Conservation (phyloP, 345 rosid genomes). For the Murraya paniculata region DNA sequence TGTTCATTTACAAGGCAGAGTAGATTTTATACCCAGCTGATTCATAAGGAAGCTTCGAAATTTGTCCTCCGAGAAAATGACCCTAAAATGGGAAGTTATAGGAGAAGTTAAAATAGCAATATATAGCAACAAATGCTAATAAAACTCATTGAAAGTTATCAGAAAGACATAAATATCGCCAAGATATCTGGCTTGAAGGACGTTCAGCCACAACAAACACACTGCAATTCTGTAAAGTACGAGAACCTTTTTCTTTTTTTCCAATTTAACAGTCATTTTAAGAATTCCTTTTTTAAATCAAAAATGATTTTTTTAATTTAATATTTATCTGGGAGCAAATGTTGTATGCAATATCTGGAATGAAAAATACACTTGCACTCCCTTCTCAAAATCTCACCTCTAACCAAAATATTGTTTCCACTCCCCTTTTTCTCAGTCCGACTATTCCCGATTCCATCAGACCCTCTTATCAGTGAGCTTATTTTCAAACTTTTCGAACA, state of each 20-base stretch:
- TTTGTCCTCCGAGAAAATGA: conserved; percentile 15
- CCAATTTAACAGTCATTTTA: not conserved
- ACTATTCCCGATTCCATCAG: not conserved
- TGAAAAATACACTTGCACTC: not conserved
- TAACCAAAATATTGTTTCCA: not conserved
- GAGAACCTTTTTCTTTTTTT: not conserved
- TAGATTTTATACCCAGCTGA: conserved; percentile 31
- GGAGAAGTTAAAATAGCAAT: not conserved
- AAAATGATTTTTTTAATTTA: not conserved
- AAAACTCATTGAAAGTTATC: not conserved
- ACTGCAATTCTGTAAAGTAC: not conserved
- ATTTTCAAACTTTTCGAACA: not conserved
- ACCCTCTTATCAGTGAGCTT: not conserved
- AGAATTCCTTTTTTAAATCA: not conserved
- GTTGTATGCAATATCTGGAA: not conserved
- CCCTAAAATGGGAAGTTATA: conserved; percentile 28
- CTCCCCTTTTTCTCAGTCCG: not conserved
- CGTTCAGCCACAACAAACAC: not conserved
- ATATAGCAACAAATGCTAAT: conserved; percentile 11
- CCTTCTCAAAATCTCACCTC: not conserved
- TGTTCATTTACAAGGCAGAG: not conserved
- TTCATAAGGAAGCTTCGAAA: not conserved
- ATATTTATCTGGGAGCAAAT: not conserved
- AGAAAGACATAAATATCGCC: not conserved
- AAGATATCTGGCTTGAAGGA: not conserved